Evolutionary conservation across 139 green algal species (phyloP).

Genomic region (Tetraselmis striata): DNA sequence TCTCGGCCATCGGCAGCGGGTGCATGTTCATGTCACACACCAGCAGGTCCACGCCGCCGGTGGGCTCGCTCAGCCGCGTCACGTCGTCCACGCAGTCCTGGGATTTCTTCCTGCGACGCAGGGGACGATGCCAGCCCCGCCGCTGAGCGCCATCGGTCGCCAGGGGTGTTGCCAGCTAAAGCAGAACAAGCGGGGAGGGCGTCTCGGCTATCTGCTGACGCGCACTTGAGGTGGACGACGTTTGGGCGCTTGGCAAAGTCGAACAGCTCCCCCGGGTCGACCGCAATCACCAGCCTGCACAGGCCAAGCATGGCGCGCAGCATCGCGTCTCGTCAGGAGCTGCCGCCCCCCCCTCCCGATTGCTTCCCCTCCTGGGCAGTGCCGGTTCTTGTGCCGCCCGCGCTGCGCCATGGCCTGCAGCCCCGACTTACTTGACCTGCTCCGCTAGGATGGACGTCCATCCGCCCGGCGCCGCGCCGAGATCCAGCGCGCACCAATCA

Average conservation of each 20-base stretch:
- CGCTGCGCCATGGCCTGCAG: no score
- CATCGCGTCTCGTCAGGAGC: no score
- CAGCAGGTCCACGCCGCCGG: not conserved
- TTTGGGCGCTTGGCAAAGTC: not conserved
- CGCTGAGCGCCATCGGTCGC: no score
- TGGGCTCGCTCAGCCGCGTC: not conserved
- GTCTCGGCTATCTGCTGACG: no score
- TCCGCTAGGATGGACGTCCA: not conserved
- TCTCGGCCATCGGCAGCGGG: not conserved
- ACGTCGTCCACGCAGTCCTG: not conserved
- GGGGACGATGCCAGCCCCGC: no score
- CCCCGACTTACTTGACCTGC: not conserved
- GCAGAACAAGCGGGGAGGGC: no score
- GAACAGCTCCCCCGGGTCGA: not conserved
- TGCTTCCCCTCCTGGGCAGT: no score
- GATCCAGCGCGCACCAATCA: not conserved
- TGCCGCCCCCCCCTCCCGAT: no score
- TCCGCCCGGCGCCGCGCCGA: not conserved
- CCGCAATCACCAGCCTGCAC: not conserved
- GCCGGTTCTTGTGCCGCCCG: no score
- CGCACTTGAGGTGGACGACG: not conserved
- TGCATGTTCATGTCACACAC: not conserved
- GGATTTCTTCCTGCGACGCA: not conserved
- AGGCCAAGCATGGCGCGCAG: no score
- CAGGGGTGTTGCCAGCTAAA: no score